Evolutionary conservation across 176 grass and related monocot species (phyloP).

Genomic region (Oryza brachyantha): DNA sequence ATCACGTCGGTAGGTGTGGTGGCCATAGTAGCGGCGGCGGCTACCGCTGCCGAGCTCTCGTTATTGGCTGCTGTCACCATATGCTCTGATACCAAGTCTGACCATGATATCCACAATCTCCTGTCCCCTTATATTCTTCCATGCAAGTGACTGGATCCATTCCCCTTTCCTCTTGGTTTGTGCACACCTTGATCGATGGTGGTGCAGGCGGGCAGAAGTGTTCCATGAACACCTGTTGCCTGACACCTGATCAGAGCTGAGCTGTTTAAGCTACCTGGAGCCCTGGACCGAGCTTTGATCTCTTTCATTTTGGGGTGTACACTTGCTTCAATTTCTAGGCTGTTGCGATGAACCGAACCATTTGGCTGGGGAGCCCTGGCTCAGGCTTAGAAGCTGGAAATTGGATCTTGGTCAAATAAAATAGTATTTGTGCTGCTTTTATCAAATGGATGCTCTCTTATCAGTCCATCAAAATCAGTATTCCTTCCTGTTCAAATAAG

Average conservation of each 20-base stretch:
- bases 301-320: neutral
- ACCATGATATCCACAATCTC: too few species aligned
- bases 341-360: neutral
- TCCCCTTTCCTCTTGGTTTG: too few species aligned
- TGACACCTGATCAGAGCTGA: neutral
- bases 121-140: neutral
- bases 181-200: neutral
- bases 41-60: too few species aligned
- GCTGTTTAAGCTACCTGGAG: neutral
- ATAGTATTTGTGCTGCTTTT: neutral
- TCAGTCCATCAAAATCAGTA: conserved; percentile 7
- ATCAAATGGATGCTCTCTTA: neutral
- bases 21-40: too few species aligned
- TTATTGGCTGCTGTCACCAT: too few species aligned
- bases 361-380: neutral
- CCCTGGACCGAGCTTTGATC: neutral
- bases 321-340: neutral
- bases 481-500: neutral
- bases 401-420: neutral
- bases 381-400: neutral
- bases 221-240: neutral
- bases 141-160: neutral
- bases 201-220: too few species aligned
- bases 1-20: too few species aligned
- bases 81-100: too few species aligned